Percentiles rank a stretch among this genome's conserved stretches.
Conservation (phyloP, 2,329 filamentous ascomycete genomes). For the Alternaria metachromatica region DNA sequence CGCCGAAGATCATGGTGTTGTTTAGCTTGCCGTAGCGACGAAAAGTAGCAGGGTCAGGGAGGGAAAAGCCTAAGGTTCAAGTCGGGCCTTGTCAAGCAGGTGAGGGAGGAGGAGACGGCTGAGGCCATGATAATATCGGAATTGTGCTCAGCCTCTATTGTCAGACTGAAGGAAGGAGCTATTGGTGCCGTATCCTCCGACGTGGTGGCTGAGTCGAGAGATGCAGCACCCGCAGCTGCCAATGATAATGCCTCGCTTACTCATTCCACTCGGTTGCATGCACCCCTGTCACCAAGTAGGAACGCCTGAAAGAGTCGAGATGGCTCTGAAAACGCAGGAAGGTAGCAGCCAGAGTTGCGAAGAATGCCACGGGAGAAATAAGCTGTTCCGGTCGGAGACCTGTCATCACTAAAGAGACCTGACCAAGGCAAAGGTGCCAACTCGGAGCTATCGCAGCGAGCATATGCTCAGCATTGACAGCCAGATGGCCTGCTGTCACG, state of each 20-base stretch:
- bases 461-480: neutral
- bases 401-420: neutral
- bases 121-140: conserved; percentile 25
- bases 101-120: conserved; percentile 12
- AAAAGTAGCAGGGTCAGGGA: neutral
- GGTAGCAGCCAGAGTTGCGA: neutral
- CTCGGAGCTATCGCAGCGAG: neutral
- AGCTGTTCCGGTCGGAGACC: neutral
- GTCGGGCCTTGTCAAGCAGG: neutral
- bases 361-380: neutral
- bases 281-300: neutral
- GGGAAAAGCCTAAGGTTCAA: neutral
- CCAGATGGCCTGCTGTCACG: neutral
- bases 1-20: conserved; percentile 48
- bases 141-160: conserved; percentile 32
- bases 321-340: neutral
- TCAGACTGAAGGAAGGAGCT: conserved; percentile 21
- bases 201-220: conserved; percentile 32
- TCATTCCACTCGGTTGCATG: neutral
- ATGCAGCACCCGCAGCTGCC: conserved; percentile 10
- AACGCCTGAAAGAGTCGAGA: neutral
- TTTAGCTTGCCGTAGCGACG: neutral
- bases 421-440: neutral
- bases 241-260: conserved; percentile 12
- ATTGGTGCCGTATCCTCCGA: conserved; percentile 28